Percentiles rank a stretch among this genome's conserved stretches.
Conservation (phyloP, 441 rosid species). For the Bruguiera hainesii region DNA sequence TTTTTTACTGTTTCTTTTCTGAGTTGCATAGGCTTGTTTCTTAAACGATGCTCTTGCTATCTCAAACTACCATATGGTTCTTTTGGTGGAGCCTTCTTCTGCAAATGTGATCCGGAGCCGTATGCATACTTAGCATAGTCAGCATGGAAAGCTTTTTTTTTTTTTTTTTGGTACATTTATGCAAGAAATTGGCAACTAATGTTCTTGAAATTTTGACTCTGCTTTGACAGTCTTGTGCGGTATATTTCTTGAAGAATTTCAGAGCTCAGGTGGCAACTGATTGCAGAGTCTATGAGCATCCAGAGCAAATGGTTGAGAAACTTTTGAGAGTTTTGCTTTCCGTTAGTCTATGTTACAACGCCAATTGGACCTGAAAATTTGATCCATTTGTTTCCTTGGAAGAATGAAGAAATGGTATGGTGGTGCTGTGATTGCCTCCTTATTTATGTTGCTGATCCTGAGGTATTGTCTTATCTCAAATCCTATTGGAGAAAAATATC, state of each 20-base stretch:
- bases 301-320: conserved; percentile 8
- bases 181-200: not conserved
- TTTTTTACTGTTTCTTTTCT: too few species aligned
- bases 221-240: conserved; percentile 6
- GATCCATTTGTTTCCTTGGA: conserved; percentile 12
- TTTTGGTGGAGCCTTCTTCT: not conserved
- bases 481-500: conserved; percentile 54
- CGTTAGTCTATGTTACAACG: conserved; percentile 14
- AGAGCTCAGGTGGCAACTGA: conserved; percentile 10
- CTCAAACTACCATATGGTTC: too few species aligned
- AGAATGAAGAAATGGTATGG: conserved; percentile 91
- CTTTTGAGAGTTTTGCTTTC: conserved; percentile 1
- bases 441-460: conserved; percentile 68
- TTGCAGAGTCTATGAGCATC: conserved; percentile 4
- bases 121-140: too few species aligned
- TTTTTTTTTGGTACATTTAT: not conserved
- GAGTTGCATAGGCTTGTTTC: too few species aligned
- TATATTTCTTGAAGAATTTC: not conserved
- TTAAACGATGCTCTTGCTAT: too few species aligned
- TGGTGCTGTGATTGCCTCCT: conserved; percentile 58
- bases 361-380: conserved; percentile 19
- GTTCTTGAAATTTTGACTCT: conserved; percentile 8
- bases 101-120: not conserved
- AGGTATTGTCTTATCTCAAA: conserved; percentile 60
- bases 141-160: not conserved